These are phyloP conservation scores for Claviceps arundinis DNA, from an alignment of 2,329 filamentous ascomycete species.

Conservation along the genomic window DNA sequence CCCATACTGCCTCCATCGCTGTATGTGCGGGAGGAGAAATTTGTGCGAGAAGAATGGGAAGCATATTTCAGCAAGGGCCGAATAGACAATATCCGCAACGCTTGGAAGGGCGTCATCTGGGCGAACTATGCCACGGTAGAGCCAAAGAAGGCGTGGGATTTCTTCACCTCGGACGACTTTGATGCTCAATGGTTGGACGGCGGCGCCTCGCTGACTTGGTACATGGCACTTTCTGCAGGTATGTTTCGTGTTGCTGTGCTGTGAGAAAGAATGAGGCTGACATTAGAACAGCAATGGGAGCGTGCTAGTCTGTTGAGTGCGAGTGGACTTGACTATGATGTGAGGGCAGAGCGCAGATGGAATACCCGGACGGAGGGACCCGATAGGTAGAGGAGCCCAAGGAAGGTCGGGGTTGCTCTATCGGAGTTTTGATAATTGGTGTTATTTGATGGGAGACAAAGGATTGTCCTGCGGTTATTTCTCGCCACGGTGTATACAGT, in stretches of 20 bases:
- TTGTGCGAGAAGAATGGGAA: slow-evolving; percentile 75
- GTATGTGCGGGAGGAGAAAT: slow-evolving; percentile 51
- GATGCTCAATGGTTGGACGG: slow-evolving; percentile 62
- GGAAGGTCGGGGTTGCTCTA: too few relatives aligned
- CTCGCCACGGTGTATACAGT: too few relatives aligned
- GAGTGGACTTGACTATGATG: neutral
- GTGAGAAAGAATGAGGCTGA: neutral
- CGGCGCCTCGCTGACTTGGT: slow-evolving; percentile 76
- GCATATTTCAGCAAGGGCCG: slow-evolving; percentile 59
- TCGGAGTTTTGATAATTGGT: too few relatives aligned
- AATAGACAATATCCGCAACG: slow-evolving; percentile 51
- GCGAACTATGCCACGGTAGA: slow-evolving; percentile 72
- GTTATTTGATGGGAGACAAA: too few relatives aligned
- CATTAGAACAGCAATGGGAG: slow-evolving; percentile 4
- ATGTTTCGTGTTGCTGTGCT: slow-evolving; percentile 10
- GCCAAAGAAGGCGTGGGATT: slow-evolving; percentile 54
- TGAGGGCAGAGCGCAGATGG: too few relatives aligned
- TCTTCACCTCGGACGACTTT: slow-evolving; percentile 57
- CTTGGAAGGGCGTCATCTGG: slow-evolving; percentile 78
- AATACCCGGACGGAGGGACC: neutral
- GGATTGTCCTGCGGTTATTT: too few relatives aligned
- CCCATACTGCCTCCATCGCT: slow-evolving; percentile 57
- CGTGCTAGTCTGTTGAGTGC: neutral
- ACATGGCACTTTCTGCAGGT: slow-evolving; percentile 66
- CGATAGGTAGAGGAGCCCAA: too few relatives aligned